Evolutionary conservation across 129 eudicot species (phyloP).

Genomic region (Sambucus nigra): DNA sequence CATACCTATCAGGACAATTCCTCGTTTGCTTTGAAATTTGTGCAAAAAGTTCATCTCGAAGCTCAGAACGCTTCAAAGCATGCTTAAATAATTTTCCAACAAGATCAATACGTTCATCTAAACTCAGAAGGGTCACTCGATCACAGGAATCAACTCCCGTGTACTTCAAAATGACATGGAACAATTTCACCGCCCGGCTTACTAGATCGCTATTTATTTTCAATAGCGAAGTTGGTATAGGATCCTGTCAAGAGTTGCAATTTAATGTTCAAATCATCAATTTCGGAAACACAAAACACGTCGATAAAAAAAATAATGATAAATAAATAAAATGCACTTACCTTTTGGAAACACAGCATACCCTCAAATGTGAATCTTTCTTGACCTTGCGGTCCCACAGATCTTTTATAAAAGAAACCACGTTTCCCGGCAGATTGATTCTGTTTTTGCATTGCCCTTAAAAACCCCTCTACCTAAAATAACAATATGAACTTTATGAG

Average conservation of each 20-base stretch:
- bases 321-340: too few species aligned
- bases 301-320: background rate
- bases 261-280: conserved; percentile 1
- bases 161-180: conserved; percentile 81
- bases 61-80: conserved; percentile 91
- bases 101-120: conserved; percentile 79
- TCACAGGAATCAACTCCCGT: conserved; percentile 84
- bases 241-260: conserved; percentile 50
- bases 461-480: conserved; percentile 81
- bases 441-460: conserved; percentile 97
- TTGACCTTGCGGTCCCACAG: conserved; percentile 68
- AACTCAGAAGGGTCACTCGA: conserved; percentile 46
- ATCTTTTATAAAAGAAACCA: conserved; percentile 81
- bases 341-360: conserved; percentile 97
- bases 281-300: conserved; percentile 4
- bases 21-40: conserved; percentile 96
- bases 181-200: conserved; percentile 72
- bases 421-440: conserved; percentile 86
- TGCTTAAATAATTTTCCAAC: conserved; percentile 83
- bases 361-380: conserved; percentile 93
- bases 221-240: conserved; percentile 85
- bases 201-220: conserved; percentile 73
- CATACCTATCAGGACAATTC: conserved; percentile 81
- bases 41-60: conserved; percentile 92
- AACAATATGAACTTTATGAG: background rate